Base-by-base conservation (phyloP, 148 eudicot species). In the Vaccinium myrtillus region DNA sequence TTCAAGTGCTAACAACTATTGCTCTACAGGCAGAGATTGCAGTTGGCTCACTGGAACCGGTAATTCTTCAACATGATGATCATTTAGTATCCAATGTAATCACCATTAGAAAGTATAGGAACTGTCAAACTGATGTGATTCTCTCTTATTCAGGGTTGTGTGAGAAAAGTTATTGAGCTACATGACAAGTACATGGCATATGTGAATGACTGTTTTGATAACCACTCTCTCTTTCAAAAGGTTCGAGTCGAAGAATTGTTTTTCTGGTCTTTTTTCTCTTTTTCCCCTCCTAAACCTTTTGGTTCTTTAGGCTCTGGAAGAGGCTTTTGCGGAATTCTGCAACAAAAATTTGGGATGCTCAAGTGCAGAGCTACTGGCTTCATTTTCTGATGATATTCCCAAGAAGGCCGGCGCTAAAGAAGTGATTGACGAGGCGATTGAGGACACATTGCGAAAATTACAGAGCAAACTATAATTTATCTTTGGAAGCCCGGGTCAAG, bases 181-280 rank as follows among this genome's bases (percentile, higher is more conserved):
- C 90, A 85, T 30, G 85, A 88, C 83, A 90, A 90, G 89, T 88
- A 61, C 58, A 71, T 81, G 83, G 65, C 87, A 21, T 88, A 88
- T 56, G 89, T 88, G 39, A 85, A n/a, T 23, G 71, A 81, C 13
- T 88, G 90, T 82, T 90, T 90, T 48, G 18, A n/a, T 2, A 85
- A 81, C 75, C 82, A 90, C 82, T 6, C 87, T 8, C 87, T 90
- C 27, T 90, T 90, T 85, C 87, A 86, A 82, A 90, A 90, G 90
- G 91, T 90, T 18, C 21, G 16, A 4, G 0, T 77, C 75, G 30
- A n/a, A 67, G 18, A 59, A 12, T 25, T 0, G 21, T 56, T 4
- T 70, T 14, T 12, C 48, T 25, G 77, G 21, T 81, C 2, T n/a
- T 27, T 77, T 59, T 11, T 70, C 53, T 70, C 2, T 73, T 71